Conservation (phyloP, 1,139 yeast genomes). For the Sugiyamaella xylanicola region DNA sequence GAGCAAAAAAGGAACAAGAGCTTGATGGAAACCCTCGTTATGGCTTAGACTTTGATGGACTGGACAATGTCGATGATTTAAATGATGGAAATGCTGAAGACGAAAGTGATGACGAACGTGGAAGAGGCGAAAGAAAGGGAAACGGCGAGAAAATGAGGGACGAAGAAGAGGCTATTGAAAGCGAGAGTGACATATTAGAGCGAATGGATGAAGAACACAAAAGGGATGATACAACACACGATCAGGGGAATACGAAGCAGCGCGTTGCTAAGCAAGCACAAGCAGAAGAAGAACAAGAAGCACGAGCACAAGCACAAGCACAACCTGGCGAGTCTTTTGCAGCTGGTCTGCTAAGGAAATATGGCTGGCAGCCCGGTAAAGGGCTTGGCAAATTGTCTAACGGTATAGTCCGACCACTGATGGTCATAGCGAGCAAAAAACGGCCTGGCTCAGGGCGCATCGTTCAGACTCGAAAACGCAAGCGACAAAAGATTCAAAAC, state of each 20-base stretch:
- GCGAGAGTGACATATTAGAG: too few species aligned
- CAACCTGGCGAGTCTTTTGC: conserved; percentile 18
- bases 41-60: conserved; percentile 19
- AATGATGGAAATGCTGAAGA: too few species aligned
- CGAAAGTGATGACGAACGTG: conserved; percentile 20
- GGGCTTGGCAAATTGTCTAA: conserved; percentile 25
- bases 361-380: conserved; percentile 33
- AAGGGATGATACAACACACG: not conserved
- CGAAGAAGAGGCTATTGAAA: too few species aligned
- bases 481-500: conserved; percentile 6
- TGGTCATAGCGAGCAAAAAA: conserved; percentile 24
- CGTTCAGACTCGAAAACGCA: conserved; percentile 22
- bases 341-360: conserved; percentile 27
- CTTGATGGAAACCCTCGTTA: conserved; percentile 1
- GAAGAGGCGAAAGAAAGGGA: conserved; percentile 23
- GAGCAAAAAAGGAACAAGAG: conserved; percentile 22
- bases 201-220: conserved; percentile 21
- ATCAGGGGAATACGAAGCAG: too few species aligned
- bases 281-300: too few species aligned
- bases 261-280: too few species aligned
- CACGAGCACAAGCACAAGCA: too few species aligned
- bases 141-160: conserved; percentile 21
- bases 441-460: conserved; percentile 30
- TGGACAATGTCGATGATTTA: too few species aligned
- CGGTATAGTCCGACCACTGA: conserved; percentile 31